Conservation (phyloP, 1,284 basidiomycete genomes). For the Porogramme epimiltina region DNA sequence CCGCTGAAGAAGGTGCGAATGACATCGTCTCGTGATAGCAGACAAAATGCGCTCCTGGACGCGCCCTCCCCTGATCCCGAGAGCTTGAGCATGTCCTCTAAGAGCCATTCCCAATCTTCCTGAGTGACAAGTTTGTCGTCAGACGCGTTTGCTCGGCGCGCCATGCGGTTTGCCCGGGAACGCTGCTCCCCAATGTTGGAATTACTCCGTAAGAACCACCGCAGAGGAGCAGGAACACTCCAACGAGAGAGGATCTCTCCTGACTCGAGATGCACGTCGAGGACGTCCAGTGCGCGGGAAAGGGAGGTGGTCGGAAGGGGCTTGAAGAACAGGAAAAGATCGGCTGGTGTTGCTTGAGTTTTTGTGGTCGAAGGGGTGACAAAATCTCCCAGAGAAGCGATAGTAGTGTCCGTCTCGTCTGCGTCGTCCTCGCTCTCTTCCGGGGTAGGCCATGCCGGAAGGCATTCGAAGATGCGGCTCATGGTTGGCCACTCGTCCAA, state of each 20-base stretch:
- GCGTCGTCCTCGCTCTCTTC: slow-evolving; percentile 59
- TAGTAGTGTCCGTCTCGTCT: slow-evolving; percentile 78
- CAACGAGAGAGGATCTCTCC: slow-evolving; percentile 89
- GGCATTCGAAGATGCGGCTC: slow-evolving; percentile 90
- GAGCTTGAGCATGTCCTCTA: slow-evolving; percentile 89
- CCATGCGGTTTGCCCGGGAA: slow-evolving; percentile 87
- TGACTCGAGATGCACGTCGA: slow-evolving; percentile 92
- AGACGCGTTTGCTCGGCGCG: slow-evolving; percentile 66
- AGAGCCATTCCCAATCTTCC: slow-evolving; percentile 82
- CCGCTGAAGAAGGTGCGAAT: slow-evolving; percentile 82
- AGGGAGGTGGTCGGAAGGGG: slow-evolving; percentile 74
- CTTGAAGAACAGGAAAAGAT: slow-evolving; percentile 81
- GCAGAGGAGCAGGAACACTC: slow-evolving; percentile 77
- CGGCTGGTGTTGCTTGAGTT: slow-evolving; percentile 60
- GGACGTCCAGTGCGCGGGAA: slow-evolving; percentile 82
- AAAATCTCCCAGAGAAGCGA: slow-evolving; percentile 78
- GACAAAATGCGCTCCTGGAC: slow-evolving; percentile 76
- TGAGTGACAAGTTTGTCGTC: slow-evolving; percentile 56
- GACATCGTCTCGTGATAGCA: slow-evolving; percentile 72
- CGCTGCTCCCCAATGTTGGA: slow-evolving; percentile 70
- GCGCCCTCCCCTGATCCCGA: slow-evolving; percentile 64
- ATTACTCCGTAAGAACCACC: slow-evolving; percentile 84
- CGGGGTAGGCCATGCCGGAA: slow-evolving; percentile 84
- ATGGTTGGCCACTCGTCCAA: slow-evolving; percentile 79
- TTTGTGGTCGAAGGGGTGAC: slow-evolving; percentile 72